A percentile compares a stretch with the other conserved stretches of the same genome.
phyloP scores from a whole-genome alignment of 805 yeast species.

The Deakozyma indianensis region DNA sequence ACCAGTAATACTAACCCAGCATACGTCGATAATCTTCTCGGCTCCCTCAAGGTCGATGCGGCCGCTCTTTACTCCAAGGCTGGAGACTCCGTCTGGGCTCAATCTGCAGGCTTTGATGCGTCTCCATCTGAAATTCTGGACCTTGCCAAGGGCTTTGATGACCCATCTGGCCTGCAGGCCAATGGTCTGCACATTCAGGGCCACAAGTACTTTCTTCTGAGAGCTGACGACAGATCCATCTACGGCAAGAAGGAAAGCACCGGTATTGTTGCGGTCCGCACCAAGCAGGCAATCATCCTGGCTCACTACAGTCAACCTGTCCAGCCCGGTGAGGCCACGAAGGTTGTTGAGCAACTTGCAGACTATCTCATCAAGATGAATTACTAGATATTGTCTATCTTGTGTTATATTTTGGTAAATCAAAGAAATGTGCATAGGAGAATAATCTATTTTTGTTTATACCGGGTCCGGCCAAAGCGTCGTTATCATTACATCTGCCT shows the following conservation, averaged over 20 bases:
- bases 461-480: too few species aligned
- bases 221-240: slow-evolving; percentile 84
- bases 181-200: slow-evolving; percentile 77
- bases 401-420: too few species aligned
- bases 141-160: slow-evolving; percentile 66
- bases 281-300: slow-evolving; percentile 79
- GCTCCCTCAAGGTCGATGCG: slow-evolving; percentile 77
- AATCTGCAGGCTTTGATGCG: slow-evolving; percentile 51
- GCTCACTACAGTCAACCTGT: slow-evolving; percentile 82
- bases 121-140: slow-evolving; percentile 56
- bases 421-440: too few species aligned
- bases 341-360: slow-evolving; percentile 88
- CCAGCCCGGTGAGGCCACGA: slow-evolving; percentile 90
- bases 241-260: slow-evolving; percentile 83
- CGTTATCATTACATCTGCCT: too few species aligned
- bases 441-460: too few species aligned
- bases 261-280: slow-evolving; percentile 83
- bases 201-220: slow-evolving; percentile 73
- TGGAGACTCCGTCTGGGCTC: slow-evolving; percentile 93
- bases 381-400: slow-evolving; percentile 35
- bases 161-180: slow-evolving; percentile 67
- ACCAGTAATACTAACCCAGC: slow-evolving; percentile 38
- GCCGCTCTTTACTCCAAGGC: slow-evolving; percentile 91
- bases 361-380: slow-evolving; percentile 85
- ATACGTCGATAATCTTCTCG: slow-evolving; percentile 84